Evolutionary conservation across 208 protist species (phyloP), one percentile per base, ranked within the genome.

Genomic region (Phytomonas sp.): DNA sequence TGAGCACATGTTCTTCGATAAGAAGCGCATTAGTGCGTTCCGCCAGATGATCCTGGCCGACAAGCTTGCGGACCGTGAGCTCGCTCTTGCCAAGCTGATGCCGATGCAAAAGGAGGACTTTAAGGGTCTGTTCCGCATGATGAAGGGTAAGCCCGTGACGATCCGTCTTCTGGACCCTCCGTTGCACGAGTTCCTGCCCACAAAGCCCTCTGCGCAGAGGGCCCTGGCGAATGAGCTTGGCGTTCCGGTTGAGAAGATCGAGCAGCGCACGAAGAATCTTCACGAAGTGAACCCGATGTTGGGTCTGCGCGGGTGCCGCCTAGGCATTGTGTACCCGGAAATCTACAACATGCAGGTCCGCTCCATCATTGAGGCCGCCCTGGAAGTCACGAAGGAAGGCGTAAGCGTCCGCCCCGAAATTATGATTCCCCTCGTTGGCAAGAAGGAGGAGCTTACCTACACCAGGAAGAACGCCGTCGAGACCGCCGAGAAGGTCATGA

Each of bases 1-100:
- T 40, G 97, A 98, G 90, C 96, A 98, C 84, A 98, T 98, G 97
- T 98, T 98, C 88, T 97, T 98, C 73, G 83, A 91, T 68, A 81
- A 76, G 29, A 76, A 77, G 51, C 79, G 94, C 60, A 96, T 98
- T 74, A 75, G 85, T 23, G 78, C 78, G 11, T 85, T 98, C 67
- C 85, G 95, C 56, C 86, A 96, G 79, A 98, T 98, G 93, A 98
- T 98, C 79, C 75, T 98, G 15, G 85, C 97, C 6, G 89, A 95
- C 37, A 80, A 62, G 26, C 43, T 78, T 40, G 79, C 83, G 59
- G 88, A 77, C 29, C 87, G 96, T 53, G 74, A 93, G 77, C 59
- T 66, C 51, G 94, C 94, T 20, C 76, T 98, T 62, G 62, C 71
- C 51, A 96, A 97, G 77, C 74, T 98, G 36, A 76, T 97, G 62